These are phyloP conservation scores for Acanthochlamys bracteata DNA, from an alignment of 106 monocot genomes.

Conservation along the genomic window DNA sequence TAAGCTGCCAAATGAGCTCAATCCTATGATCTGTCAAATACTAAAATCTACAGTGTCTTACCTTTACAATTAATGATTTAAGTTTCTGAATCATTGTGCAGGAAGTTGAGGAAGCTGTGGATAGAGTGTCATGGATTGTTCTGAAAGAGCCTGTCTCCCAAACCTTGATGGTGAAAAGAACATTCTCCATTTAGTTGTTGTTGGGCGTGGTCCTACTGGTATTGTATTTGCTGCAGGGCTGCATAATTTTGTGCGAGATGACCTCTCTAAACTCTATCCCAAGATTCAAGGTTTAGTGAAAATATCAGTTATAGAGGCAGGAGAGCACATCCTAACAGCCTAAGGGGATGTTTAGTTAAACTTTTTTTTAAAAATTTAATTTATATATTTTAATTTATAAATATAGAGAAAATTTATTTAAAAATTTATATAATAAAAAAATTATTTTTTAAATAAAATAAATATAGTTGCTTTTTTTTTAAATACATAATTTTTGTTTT, in stretches of 20 bases:
- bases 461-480: no score
- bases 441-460: no score
- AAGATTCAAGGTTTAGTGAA: conserved; percentile 29
- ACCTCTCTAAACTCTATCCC: conserved; percentile 52
- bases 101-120: conserved; percentile 74
- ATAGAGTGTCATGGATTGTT: conserved; percentile 46
- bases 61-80: no score
- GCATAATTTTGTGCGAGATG: conserved; percentile 63
- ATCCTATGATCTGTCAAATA: no score
- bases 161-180: conserved; percentile 36
- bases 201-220: conserved; percentile 73
- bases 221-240: conserved; percentile 76
- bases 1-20: no score
- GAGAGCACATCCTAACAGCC: conserved; percentile 60
- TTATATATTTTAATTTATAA: no score
- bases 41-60: no score
- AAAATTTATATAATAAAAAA: no score
- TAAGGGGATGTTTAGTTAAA: no score
- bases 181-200: conserved; percentile 53
- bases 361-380: no score
- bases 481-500: no score
- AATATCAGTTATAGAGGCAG: conserved; percentile 53
- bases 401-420: conserved; percentile 8
- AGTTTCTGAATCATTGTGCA: conserved; percentile 1
- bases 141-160: conserved; percentile 55